Evolutionary conservation across 2,329 filamentous ascomycete species (phyloP), one percentile per base, ranked within the genome.

Genomic region (Cladophialophora chaetospira): DNA sequence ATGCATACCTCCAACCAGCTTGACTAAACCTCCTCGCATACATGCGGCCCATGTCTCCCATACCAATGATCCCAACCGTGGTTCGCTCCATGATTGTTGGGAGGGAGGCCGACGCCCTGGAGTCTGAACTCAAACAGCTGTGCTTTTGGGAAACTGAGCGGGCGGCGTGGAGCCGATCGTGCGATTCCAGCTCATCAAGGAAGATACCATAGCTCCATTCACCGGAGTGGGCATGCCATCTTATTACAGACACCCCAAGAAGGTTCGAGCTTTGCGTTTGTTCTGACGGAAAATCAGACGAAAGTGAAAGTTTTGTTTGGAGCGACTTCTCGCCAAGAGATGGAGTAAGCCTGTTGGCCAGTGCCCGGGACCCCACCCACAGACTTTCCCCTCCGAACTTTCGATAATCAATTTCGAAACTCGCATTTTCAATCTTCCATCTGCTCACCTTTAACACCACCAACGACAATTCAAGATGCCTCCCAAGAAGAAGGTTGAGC

Each of bases 11-110:
- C 93, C 94, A 99, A 70, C 94, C 94, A 71, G 93, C 94, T 71
- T 85, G 84, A 74, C 90, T 91, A 69, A 99, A 83, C 70, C 86
- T 85, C 70, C 88, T 85, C 69, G 94, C 90, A 75, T 99, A 99
- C 91, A 99, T 95, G 82, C 88, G 96, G 69, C 94, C 94, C 94
- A 99, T 99, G 70, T 97, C 93, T 64, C 94, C 94, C 92, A 99
- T 97, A 60, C 94, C 94, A 72, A 99, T 99, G 70, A 99, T 88
- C 65, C 94, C 94, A 65, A 99, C 83, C 62, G 88, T 85, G 71
- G 90, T 90, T 69, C 82, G 79, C 66, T 87, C 83, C 86, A 83
- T 77, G 66, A 69, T 53, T n/a, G n/a, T n/a, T 45, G 33, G 35
- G 9, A 28, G 35, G n/a, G 17, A 31, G 15, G 29, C 2, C 3